A percentile compares a stretch with the other conserved stretches of the same genome.
phyloP scores from a whole-genome alignment of 75 land plant genomes.

The Ceratopteris richardii region DNA sequence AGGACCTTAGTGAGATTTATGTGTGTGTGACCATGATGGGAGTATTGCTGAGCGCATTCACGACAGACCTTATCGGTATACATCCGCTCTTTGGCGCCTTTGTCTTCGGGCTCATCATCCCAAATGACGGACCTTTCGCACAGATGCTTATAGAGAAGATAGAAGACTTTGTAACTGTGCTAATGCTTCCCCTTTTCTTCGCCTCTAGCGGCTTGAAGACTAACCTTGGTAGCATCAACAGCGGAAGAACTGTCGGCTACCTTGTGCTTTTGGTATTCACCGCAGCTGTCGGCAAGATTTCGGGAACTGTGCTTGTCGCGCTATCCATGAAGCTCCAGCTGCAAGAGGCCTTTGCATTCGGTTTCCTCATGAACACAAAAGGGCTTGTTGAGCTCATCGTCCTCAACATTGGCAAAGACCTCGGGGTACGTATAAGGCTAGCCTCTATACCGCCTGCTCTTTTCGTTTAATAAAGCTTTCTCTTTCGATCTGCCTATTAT shows the following conservation, averaged over 20 bases:
- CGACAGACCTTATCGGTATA: constrained; percentile 59
- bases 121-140: constrained; percentile 38
- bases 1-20: constrained; percentile 40
- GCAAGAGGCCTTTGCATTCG: constrained; percentile 42
- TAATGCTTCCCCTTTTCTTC: constrained; percentile 56
- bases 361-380: constrained; percentile 69
- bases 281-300: constrained; percentile 54
- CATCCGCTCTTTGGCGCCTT: constrained; percentile 70
- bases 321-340: constrained; percentile 17
- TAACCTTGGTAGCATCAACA: constrained; percentile 33
- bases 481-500: too few species aligned
- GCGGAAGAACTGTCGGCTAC: constrained; percentile 41
- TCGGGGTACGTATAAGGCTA: constrained; percentile 25
- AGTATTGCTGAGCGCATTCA: constrained; percentile 40
- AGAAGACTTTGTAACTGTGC: constrained; percentile 47
- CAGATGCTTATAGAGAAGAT: constrained; percentile 43
- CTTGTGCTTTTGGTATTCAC: constrained; percentile 39
- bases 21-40: constrained; percentile 35
- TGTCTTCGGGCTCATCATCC: constrained; percentile 42
- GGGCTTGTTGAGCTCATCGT: constrained; percentile 75
- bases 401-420: constrained; percentile 67
- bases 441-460: too few species aligned
- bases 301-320: constrained; percentile 35
- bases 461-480: too few species aligned
- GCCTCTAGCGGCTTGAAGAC: constrained; percentile 71